phyloP scores from a whole-genome alignment of 2,329 filamentous ascomycete genomes.

The Immersiporthe knoxdaviesiana region DNA sequence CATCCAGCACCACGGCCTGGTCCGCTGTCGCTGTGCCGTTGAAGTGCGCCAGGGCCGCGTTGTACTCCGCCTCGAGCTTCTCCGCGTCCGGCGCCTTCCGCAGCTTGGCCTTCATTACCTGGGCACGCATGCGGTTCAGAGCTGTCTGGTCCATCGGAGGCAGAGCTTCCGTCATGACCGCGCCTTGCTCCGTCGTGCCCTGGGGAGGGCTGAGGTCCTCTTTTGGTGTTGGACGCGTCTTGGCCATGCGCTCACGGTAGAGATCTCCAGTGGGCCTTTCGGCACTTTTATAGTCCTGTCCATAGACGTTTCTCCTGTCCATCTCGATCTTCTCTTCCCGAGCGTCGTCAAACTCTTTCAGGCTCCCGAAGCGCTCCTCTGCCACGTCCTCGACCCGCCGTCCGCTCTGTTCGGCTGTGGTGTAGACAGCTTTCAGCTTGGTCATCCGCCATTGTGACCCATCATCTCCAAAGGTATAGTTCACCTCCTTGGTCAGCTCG shows the following conservation, averaged over 20 bases:
- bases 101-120: slow-evolving; percentile 95
- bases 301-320: slow-evolving; percentile 81
- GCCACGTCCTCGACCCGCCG: slow-evolving; percentile 81
- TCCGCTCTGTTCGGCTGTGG: slow-evolving; percentile 73
- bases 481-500: slow-evolving; percentile 62
- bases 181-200: slow-evolving; percentile 54
- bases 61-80: slow-evolving; percentile 82
- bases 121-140: slow-evolving; percentile 87
- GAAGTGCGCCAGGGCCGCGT: slow-evolving; percentile 69
- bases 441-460: slow-evolving; percentile 97
- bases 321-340: slow-evolving; percentile 91
- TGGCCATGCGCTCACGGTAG: slow-evolving; percentile 73
- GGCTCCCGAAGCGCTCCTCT: slow-evolving; percentile 75
- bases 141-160: slow-evolving; percentile 72
- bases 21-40: slow-evolving; percentile 54
- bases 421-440: slow-evolving; percentile 85
- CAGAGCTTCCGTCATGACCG: slow-evolving; percentile 58
- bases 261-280: slow-evolving; percentile 87
- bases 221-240: slow-evolving; percentile 49
- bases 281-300: slow-evolving; percentile 80
- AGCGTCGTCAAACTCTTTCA: slow-evolving; percentile 88
- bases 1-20: slow-evolving; percentile 77
- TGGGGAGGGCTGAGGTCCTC: slow-evolving; percentile 38
- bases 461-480: slow-evolving; percentile 85
- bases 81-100: slow-evolving; percentile 74